These are phyloP conservation scores for Orbilia brochopaga DNA, from an alignment of 2,329 filamentous ascomycete genomes.

Conservation along the genomic window DNA sequence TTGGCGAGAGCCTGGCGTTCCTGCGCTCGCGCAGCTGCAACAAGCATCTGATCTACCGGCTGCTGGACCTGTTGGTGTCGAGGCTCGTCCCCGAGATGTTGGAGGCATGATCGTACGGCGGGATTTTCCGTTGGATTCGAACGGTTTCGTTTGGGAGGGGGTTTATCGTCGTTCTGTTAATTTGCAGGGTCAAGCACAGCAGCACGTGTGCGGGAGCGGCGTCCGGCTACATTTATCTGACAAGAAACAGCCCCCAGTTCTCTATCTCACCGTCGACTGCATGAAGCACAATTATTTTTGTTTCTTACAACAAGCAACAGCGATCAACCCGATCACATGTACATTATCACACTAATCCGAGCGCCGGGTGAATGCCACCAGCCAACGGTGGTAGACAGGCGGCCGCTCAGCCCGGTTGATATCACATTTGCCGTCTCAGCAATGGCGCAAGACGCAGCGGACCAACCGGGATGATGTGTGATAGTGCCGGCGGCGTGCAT, in stretches of 20 bases:
- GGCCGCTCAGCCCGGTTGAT: no score
- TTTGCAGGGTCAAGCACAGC: background rate
- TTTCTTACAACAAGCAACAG: background rate
- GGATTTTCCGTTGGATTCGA: constrained; percentile 1
- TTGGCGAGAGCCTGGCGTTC: constrained; percentile 46
- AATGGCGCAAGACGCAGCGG: background rate
- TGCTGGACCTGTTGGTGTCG: constrained; percentile 81
- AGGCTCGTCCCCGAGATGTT: constrained; percentile 82
- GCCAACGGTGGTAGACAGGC: no score
- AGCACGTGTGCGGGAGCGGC: constrained; percentile 29
- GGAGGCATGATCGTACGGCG: constrained; percentile 58
- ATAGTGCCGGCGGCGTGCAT: constrained; percentile 36
- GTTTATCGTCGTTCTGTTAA: constrained; percentile 10
- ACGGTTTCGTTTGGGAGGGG: background rate
- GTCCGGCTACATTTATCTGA: constrained; percentile 15
- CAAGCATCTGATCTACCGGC: constrained; percentile 82
- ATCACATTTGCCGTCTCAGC: no score
- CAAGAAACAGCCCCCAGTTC: constrained; percentile 18
- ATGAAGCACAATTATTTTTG: background rate
- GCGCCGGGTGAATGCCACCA: no score
- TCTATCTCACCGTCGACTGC: background rate
- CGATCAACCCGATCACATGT: background rate
- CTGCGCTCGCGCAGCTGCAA: constrained; percentile 69
- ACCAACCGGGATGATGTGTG: constrained; percentile 16
- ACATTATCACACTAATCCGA: background rate